These are phyloP conservation scores for Leishmania major DNA, from an alignment of 208 protist species.

Conservation along the genomic window DNA sequence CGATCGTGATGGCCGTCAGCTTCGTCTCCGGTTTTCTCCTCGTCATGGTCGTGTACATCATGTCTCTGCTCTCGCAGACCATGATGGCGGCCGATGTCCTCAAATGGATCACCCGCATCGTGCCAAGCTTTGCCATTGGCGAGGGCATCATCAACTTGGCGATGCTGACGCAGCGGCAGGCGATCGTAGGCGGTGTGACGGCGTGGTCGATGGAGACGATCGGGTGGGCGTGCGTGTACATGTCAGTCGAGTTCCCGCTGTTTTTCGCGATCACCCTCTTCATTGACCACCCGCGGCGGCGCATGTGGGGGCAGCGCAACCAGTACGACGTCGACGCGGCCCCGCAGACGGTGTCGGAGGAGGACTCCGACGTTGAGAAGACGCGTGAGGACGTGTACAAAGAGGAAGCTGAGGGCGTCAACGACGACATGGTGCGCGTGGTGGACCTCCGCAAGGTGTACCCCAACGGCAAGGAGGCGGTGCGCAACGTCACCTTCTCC, in stretches of 20 bases:
- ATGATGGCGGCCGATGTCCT: constrained; percentile 29
- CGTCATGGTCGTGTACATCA: constrained; percentile 51
- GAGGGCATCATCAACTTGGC: constrained; percentile 67
- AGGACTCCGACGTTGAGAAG: constrained; percentile 52
- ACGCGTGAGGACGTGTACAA: constrained; percentile 44
- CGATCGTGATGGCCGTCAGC: constrained; percentile 52
- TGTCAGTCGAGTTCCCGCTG: constrained; percentile 46
- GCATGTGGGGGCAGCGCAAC: constrained; percentile 17
- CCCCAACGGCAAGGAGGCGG: constrained; percentile 52
- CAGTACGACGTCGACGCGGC: constrained; percentile 28
- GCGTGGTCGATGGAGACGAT: constrained; percentile 34
- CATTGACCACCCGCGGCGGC: constrained; percentile 43
- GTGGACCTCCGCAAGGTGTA: constrained; percentile 58
- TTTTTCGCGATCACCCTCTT: constrained; percentile 42
- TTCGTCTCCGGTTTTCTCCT: constrained; percentile 67
- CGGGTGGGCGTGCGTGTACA: constrained; percentile 49
- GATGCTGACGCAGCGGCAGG: constrained; percentile 23
- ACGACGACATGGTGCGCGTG: constrained; percentile 55
- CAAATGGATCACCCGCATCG: constrained; percentile 43
- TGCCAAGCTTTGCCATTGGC: constrained; percentile 60
- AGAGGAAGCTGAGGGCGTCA: constrained; percentile 24
- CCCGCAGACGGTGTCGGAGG: constrained; percentile 26
- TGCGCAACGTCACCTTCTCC: constrained; percentile 76
- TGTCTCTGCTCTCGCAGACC: constrained; percentile 35
- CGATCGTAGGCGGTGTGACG: constrained; percentile 16